phyloP scores from a whole-genome alignment of 2,329 filamentous ascomycete genomes.

The Blastomyces parvus region DNA sequence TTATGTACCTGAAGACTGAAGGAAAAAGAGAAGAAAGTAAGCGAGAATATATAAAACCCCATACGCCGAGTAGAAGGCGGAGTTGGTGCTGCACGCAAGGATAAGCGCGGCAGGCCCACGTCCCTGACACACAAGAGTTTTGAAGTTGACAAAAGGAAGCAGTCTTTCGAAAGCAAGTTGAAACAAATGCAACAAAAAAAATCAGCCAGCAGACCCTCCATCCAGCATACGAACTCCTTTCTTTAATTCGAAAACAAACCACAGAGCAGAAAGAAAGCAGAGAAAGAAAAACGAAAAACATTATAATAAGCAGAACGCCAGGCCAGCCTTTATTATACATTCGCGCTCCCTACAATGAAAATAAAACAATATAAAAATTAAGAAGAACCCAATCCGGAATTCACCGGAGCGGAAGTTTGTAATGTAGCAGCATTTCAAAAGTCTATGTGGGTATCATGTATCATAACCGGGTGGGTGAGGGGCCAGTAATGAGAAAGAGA shows the following conservation, averaged over 20 bases:
- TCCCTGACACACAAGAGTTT: background rate
- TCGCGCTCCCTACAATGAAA: background rate
- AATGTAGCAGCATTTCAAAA: background rate
- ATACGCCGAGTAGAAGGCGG: background rate
- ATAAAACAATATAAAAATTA: background rate
- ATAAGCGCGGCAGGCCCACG: no score
- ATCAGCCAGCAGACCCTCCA: background rate
- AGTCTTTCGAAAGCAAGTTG: background rate
- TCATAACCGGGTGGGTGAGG: background rate
- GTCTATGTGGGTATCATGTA: conserved; percentile 5
- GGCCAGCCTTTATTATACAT: background rate
- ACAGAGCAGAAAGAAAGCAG: background rate
- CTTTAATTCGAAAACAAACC: background rate
- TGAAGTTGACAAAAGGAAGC: background rate
- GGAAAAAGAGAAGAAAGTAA: background rate
- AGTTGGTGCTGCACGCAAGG: background rate
- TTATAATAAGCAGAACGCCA: background rate
- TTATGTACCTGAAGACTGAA: conserved; percentile 4
- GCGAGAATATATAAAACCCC: background rate
- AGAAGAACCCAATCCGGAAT: background rate
- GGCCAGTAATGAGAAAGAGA: background rate
- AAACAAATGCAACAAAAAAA: background rate
- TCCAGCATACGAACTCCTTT: background rate
- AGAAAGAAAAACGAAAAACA: background rate
- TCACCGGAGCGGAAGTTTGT: background rate